Evolutionary conservation across 2,329 filamentous ascomycete species (phyloP), one percentile per base, ranked within the genome.

Genomic region (Microsporum audouinii): DNA sequence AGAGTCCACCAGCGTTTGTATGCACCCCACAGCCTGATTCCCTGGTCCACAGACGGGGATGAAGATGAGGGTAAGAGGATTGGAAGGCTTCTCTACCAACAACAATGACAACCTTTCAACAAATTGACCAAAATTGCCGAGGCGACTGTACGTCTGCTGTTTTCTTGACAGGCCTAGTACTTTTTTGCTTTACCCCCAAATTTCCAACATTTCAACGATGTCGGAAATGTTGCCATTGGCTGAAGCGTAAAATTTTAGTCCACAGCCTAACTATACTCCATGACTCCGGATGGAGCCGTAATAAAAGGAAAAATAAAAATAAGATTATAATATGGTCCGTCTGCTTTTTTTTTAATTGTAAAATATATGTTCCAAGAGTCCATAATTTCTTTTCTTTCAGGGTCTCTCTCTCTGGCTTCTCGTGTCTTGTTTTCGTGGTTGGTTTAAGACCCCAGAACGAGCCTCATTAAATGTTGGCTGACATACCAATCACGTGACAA

Each of bases 11-110:
- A 27, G n/a, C 23, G 17, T 27, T 47, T 47, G 17, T 27, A 47
- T 55, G 49, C 49, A 55, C 31, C 49, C 49, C 49, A 55, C 49
- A 36, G 31, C 49, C 49, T 55, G 49, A 23, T 53, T 7, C 49
- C 49, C 49, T 55, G 49, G 27, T 34, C 49, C 31, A 17, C 49
- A 34, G 23, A 51, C 14, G 17, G 12, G 5, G 39, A 47, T 17
- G 23, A 6, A 23, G 43, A 49, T 23, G 45, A 7, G 45, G 45
- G 8, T 10, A n/a, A 41, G 39, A n/a, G 39, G 39, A 41, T 41
- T 41, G 12, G 39, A 12, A 3, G 17, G 17, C 12, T 49, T 8
- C 8, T 29, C n/a, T 47, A 33, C 45, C 23, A 49, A 29, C 27
- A 49, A 12, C 45, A 14, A 29, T 23, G 23, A 10, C 45, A 29